A percentile compares a stretch with the other conserved stretches of the same genome.
These are phyloP conservation scores for Blastobotrys apis DNA, from an alignment of 1,139 yeast genomes.

Conservation along the genomic window DNA sequence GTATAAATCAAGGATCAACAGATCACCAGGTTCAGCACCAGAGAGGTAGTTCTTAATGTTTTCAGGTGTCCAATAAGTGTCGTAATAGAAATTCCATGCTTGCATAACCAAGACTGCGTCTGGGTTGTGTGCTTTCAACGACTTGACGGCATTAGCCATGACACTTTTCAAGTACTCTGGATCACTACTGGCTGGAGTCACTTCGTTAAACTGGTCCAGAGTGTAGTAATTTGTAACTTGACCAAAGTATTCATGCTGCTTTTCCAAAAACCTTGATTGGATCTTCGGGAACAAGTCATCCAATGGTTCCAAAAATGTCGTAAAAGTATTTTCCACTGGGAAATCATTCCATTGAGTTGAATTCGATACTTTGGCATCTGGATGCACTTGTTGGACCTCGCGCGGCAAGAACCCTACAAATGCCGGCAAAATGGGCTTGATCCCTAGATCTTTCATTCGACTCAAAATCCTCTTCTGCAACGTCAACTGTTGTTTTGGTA, in stretches of 20 bases:
- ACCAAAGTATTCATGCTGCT: slow-evolving; percentile 16
- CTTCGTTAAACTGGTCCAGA: slow-evolving; percentile 21
- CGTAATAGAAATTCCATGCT: slow-evolving; percentile 22
- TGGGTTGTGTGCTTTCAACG: slow-evolving; percentile 16
- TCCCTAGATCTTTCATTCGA: slow-evolving; percentile 21
- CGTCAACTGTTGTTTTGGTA: slow-evolving; percentile 15
- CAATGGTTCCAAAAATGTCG: slow-evolving; percentile 20
- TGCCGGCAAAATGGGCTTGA: slow-evolving; percentile 23
- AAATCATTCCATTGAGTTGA: slow-evolving; percentile 19
- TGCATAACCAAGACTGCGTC: slow-evolving; percentile 22
- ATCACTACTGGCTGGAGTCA: slow-evolving; percentile 18
- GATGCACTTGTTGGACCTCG: slow-evolving; percentile 10
- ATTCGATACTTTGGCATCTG: slow-evolving; percentile 16
- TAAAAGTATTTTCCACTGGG: slow-evolving; percentile 16
- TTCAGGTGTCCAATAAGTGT: slow-evolving; percentile 17
- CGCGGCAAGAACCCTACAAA: slow-evolving; percentile 21
- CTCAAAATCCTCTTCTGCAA: slow-evolving; percentile 16
- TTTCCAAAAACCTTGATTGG: slow-evolving; percentile 16
- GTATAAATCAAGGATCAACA: slow-evolving; percentile 19
- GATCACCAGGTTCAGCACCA: slow-evolving; percentile 20
- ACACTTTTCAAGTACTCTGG: slow-evolving; percentile 16
- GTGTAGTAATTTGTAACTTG: slow-evolving; percentile 18
- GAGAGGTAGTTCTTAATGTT: slow-evolving; percentile 19
- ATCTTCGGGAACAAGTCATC: slow-evolving; percentile 18
- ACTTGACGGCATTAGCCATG: slow-evolving; percentile 16